Evolutionary conservation across 768 basidiomycete genomes (phyloP), one percentile per base, ranked within the genome.

Genomic region (Dentipellis fragilis): DNA sequence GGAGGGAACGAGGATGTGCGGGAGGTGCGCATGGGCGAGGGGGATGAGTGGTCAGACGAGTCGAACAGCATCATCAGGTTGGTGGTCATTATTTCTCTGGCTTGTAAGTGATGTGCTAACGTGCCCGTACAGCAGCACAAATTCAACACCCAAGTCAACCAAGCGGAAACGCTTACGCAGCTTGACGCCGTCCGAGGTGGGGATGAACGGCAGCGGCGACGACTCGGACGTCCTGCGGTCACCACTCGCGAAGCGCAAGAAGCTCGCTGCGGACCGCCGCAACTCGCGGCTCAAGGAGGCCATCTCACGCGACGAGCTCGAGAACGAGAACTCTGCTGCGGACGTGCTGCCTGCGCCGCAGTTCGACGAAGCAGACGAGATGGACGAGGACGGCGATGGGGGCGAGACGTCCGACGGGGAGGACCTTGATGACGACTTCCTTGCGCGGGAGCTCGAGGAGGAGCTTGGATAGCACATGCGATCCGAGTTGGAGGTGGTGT

Each of bases 181-280:
- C 63, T 64, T 79, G 19, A 90, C 89, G 3, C 86, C 89, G 0
- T 84, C 83, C 4, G 82, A 84, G 21, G 66, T 68, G n/a, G 77
- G 63, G 37, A 57, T 69, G 38, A 72, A 72, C 58, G 67, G 70
- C 14, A 54, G 56, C 22, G 56, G 58, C 16, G 67, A 68, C 36
- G 56, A 75, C 37, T 14, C 40, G 40, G 78, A 81, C 62, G 60
- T 64, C 11, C 68, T 83, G 21, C 76, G 81, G 14, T 89, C 87
- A 2, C 88, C 87, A 1, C 73, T 88, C 42, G 80, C 87, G 17
- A 93, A 92, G 70, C 80, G 89, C 68, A 89, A 88, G 73, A 89
- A 84, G 69, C 62, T 90, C 39, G 80, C 77, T 7, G 76, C 81
- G 11, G 83, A 82, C 42, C 79, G 88, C 42, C 75, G 76, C 11